Conservation (phyloP, 2,329 filamentous ascomycete species). For the Penicillium sp. region DNA sequence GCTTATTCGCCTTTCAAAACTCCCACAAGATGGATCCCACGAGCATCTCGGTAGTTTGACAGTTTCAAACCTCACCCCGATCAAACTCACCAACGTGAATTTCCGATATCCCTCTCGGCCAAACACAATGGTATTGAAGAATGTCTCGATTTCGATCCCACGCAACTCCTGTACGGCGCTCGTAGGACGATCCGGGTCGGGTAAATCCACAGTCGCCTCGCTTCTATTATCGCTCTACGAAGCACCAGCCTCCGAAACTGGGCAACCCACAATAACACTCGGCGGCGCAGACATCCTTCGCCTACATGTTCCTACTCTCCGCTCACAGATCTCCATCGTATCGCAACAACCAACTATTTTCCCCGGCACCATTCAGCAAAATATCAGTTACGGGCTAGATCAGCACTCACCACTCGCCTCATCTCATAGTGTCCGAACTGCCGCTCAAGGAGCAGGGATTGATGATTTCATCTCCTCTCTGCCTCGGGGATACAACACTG, state of each 20-base stretch:
- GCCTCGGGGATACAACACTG: conserved; percentile 60
- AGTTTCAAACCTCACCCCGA: conserved; percentile 39
- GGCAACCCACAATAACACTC: conserved; percentile 42
- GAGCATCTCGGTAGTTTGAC: conserved; percentile 48
- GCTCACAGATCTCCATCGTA: conserved; percentile 54
- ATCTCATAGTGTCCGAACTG: conserved; percentile 44
- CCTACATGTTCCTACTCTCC: conserved; percentile 53
- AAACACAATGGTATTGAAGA: conserved; percentile 48
- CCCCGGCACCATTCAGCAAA: conserved; percentile 36
- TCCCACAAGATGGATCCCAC: conserved; percentile 50
- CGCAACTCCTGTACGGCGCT: conserved; percentile 63
- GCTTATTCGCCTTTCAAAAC: conserved; percentile 59
- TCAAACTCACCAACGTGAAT: conserved; percentile 53
- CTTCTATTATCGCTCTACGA: conserved; percentile 66
- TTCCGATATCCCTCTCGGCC: conserved; percentile 64
- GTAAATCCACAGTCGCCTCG: conserved; percentile 75
- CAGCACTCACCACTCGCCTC: conserved; percentile 46
- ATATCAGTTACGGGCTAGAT: conserved; percentile 66
- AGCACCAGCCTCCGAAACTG: conserved; percentile 18
- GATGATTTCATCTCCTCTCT: conserved; percentile 68
- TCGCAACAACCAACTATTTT: conserved; percentile 58
- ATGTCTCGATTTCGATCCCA: conserved; percentile 58
- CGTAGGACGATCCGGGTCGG: conserved; percentile 76
- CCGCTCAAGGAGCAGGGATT: conserved; percentile 52
- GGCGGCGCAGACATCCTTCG: conserved; percentile 48